Evolutionary conservation across 352 stramenopile genomes (phyloP).

Genomic region (Thraustochytrium sp.): DNA sequence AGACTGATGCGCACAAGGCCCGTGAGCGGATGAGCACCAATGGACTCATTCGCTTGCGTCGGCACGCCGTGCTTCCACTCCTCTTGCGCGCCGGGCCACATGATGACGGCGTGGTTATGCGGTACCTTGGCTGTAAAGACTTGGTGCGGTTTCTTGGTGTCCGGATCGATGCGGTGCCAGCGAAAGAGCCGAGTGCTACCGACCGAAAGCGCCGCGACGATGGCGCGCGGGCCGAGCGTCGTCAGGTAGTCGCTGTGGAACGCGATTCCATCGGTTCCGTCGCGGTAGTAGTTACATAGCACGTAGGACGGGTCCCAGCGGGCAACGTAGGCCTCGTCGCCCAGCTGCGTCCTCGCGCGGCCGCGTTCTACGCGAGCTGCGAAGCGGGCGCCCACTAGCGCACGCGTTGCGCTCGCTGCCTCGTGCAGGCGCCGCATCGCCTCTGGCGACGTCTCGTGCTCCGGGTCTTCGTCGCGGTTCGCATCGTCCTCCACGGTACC

Average conservation of each 20-base stretch:
- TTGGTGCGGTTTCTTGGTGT: not conserved
- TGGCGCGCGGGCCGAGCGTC: not conserved
- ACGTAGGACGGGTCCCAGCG: not conserved
- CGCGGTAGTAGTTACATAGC: conserved; percentile 32
- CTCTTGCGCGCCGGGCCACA: conserved; percentile 29
- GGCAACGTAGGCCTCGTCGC: not conserved
- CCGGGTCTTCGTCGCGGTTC: not conserved
- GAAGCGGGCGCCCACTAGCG: not conserved
- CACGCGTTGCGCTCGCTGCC: not conserved
- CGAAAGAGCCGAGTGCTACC: conserved; percentile 1
- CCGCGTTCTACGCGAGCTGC: not conserved
- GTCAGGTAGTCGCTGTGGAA: conserved; percentile 37
- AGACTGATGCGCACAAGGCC: conserved; percentile 5
- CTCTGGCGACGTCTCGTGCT: not conserved
- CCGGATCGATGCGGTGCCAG: not conserved
- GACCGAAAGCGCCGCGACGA: conserved; percentile 36
- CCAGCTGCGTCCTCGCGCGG: not conserved
- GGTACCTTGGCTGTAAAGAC: not conserved
- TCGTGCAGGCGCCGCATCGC: not conserved
- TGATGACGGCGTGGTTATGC: conserved; percentile 30
- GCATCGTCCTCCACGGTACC: not conserved
- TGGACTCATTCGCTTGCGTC: not conserved
- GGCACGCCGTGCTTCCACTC: conserved; percentile 34
- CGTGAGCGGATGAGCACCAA: conserved; percentile 14
- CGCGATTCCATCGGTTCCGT: conserved; percentile 1